Evolutionary conservation across 345 rosid genomes (phyloP), one percentile per base, ranked within the genome.

Genomic region (Noccaea caerulescens): DNA sequence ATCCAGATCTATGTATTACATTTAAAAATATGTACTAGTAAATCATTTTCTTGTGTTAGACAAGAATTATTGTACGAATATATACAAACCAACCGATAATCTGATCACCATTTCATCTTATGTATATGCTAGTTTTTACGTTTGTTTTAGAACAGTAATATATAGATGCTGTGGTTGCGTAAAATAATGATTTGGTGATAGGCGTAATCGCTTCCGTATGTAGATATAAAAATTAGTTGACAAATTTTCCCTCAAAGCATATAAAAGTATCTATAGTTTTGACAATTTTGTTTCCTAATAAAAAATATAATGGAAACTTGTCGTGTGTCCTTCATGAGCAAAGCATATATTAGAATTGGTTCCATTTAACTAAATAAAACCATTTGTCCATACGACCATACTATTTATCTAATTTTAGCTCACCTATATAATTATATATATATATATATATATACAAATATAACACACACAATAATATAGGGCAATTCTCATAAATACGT

Each of bases 151-250:
- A 52, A 4, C 4, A 53, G 44, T 63, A 63, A 62, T 25, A 11
- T 63, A 25, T 10, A 8, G 25, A 47, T 27, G 20, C 20, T 0
- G 58, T 64, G 23, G 38, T 57, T 27, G 66, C 59, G 51, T 56
- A 47, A 6, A 45, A 23, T 32, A 45, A 23, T 32, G 12, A 53
- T 25, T 45, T 36, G 47, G 10, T 34, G 46, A 34, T 36, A 36
- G n/a, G 49, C 64, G 58, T 56, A 45, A 11, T 56, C 2, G 71
- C 59, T 65, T 47, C 2, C 51, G 77, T 72, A 37, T 1, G 20
- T 58, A 5, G 18, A 14, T 44, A 12, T 32, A 32, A 46, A 10
- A 43, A 18, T 5, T 10, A 2, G 65, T 55, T 63, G 71, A 63
- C 58, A 62, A 51, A 0, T 2, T 52, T 68, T 13, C 10, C 7